Conservation (phyloP, 83 land plant species). For the Picea abies region DNA sequence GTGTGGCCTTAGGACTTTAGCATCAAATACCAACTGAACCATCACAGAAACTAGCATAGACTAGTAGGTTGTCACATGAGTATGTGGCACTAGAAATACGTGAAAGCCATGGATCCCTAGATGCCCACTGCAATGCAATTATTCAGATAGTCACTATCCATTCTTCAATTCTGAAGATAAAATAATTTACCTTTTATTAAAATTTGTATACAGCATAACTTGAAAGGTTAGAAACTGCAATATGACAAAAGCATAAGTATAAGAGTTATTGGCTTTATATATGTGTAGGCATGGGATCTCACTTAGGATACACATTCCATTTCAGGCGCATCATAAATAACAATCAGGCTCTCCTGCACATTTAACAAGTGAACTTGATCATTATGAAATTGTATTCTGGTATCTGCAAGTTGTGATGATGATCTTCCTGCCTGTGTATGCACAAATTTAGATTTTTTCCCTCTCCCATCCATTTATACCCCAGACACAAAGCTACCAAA, state of each 20-base stretch:
- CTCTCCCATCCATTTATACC: constrained; percentile 74
- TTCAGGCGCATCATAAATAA: constrained; percentile 67
- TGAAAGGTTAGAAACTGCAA: neutral
- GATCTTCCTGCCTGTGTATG: constrained; percentile 48
- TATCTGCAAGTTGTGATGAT: constrained; percentile 46
- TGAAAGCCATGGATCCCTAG: constrained; percentile 22
- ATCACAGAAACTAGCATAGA: constrained; percentile 47
- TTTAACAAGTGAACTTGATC: constrained; percentile 69
- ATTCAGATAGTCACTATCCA: neutral
- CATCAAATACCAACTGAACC: constrained; percentile 50
- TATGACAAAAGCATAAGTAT: neutral
- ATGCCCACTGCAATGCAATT: constrained; percentile 40
- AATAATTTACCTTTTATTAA: too few species aligned
- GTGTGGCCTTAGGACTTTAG: constrained; percentile 29
- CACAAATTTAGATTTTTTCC: constrained; percentile 44
- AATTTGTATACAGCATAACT: too few species aligned
- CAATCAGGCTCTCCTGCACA: constrained; percentile 77
- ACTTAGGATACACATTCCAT: constrained; percentile 66
- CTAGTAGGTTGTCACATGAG: constrained; percentile 46
- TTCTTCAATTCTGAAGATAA: too few species aligned
- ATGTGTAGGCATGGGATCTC: neutral
- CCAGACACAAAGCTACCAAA: constrained; percentile 77
- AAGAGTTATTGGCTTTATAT: too few species aligned
- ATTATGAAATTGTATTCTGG: constrained; percentile 72
- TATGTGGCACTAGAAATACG: constrained; percentile 46